Conservation (phyloP, 805 yeast genomes). For the Scheffersomyces coipomensis region DNA sequence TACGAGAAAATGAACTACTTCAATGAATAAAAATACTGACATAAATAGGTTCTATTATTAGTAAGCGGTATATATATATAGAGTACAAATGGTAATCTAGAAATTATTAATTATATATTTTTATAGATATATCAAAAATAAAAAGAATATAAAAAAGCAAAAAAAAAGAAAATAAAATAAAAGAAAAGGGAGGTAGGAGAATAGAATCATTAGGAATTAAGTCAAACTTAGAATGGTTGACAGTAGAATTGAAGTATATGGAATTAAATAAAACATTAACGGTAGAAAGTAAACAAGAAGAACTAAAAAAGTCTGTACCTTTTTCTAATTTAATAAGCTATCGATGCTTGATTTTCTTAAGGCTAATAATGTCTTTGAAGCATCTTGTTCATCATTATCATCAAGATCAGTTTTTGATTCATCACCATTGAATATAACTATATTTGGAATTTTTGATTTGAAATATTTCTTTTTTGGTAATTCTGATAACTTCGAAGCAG, state of each 20-base stretch:
- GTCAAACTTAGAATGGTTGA: too few relatives aligned
- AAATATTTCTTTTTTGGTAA: conserved; percentile 30
- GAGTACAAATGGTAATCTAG: neutral
- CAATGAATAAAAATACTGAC: neutral
- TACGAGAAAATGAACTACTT: conserved; percentile 24
- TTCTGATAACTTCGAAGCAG: conserved; percentile 13
- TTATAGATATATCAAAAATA: neutral
- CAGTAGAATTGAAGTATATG: neutral
- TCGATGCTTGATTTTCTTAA: conserved; percentile 42
- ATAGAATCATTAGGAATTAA: too few relatives aligned
- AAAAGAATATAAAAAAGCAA: neutral
- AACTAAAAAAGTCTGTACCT: neutral
- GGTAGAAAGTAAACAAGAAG: conserved; percentile 3
- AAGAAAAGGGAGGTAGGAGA: conserved; percentile 1
- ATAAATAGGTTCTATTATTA: too few relatives aligned
- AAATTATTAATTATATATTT: neutral
- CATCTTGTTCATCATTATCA: conserved; percentile 24
- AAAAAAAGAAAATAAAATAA: conserved; percentile 1
- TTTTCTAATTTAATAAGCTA: conserved; percentile 31
- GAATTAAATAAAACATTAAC: neutral
- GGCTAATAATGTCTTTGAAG: conserved; percentile 36
- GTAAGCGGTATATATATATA: neutral
- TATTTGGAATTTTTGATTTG: conserved; percentile 26
- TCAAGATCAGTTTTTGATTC: conserved; percentile 1
- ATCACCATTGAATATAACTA: conserved; percentile 17